These are phyloP conservation scores for Cryphonectria nitschkei DNA, from an alignment of 2,329 filamentous ascomycete species.

Conservation along the genomic window DNA sequence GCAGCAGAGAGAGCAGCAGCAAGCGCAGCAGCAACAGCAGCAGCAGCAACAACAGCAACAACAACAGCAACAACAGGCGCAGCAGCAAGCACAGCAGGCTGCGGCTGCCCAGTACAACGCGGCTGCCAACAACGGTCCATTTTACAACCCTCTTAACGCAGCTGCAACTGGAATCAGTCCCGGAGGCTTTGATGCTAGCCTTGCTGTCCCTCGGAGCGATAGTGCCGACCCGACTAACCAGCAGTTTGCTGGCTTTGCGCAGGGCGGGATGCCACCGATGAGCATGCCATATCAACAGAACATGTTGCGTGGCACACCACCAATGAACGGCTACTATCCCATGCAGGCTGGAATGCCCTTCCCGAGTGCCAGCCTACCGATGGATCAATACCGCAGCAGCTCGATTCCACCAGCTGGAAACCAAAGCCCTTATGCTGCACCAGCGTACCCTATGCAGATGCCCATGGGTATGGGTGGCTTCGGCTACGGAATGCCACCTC, in stretches of 20 bases:
- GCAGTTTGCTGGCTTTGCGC: conserved; percentile 53
- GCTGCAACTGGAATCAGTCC: conserved; percentile 39
- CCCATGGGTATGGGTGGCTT: conserved; percentile 46
- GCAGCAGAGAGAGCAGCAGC: conserved; percentile 41
- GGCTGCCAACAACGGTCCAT: conserved; percentile 50
- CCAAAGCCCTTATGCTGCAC: conserved; percentile 52
- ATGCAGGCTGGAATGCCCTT: conserved; percentile 62
- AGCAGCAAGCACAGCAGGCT: conserved; percentile 34
- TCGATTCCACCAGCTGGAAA: conserved; percentile 52
- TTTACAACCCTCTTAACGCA: conserved; percentile 55
- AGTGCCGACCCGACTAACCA: conserved; percentile 52
- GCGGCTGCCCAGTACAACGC: conserved; percentile 40
- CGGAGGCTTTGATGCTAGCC: conserved; percentile 55
- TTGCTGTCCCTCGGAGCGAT: conserved; percentile 56
- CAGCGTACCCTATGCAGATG: conserved; percentile 52
- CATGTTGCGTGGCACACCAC: conserved; percentile 58
- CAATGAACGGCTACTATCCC: conserved; percentile 61
- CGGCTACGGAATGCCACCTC: conserved; percentile 41
- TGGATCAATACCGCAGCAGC: conserved; percentile 62
- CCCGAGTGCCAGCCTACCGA: conserved; percentile 49
- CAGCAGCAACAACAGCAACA: background rate
- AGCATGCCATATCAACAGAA: conserved; percentile 62
- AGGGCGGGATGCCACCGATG: conserved; percentile 54
- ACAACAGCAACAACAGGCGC: background rate
- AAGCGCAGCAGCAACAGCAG: conserved; percentile 37